These are phyloP conservation scores for Stylosanthes scabra DNA, from an alignment of 331 rosid genomes.

Conservation along the genomic window DNA sequence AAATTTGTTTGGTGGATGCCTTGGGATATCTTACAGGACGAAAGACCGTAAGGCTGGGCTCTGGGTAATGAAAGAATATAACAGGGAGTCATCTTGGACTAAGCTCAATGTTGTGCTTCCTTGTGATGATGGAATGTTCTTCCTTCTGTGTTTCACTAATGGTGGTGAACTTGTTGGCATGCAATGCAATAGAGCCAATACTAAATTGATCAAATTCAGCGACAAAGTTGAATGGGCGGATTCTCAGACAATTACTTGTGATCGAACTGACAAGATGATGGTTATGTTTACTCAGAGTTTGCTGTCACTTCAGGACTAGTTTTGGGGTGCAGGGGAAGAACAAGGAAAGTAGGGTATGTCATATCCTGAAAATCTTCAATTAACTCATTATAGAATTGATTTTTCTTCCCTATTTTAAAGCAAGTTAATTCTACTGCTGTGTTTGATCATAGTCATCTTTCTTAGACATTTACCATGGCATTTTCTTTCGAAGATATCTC, in stretches of 20 bases:
- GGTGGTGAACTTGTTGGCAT: neutral
- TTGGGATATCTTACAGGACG: too few species aligned
- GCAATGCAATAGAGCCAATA: too few species aligned
- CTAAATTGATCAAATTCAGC: too few species aligned
- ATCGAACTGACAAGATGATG: neutral
- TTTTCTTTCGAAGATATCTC: too few species aligned
- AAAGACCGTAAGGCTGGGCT: too few species aligned
- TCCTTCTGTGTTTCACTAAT: neutral
- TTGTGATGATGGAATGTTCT: neutral
- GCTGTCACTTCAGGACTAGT: neutral
- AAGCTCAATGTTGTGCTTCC: neutral
- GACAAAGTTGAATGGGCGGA: too few species aligned
- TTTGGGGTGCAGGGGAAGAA: neutral
- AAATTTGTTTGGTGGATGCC: too few species aligned
- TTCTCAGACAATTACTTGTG: too few species aligned
- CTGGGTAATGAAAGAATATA: constrained; percentile 31
- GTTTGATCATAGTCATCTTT: too few species aligned
- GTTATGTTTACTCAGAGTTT: constrained; percentile 11
- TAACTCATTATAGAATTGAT: too few species aligned
- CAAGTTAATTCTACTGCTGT: neutral
- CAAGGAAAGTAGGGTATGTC: neutral
- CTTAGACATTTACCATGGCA: too few species aligned
- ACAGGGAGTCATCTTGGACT: constrained; percentile 25
- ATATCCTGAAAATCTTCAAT: neutral
- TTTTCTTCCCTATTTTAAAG: too few species aligned